These are phyloP conservation scores for Talaromyces sp. DNA, from an alignment of 2,329 filamentous ascomycete species.

Conservation along the genomic window DNA sequence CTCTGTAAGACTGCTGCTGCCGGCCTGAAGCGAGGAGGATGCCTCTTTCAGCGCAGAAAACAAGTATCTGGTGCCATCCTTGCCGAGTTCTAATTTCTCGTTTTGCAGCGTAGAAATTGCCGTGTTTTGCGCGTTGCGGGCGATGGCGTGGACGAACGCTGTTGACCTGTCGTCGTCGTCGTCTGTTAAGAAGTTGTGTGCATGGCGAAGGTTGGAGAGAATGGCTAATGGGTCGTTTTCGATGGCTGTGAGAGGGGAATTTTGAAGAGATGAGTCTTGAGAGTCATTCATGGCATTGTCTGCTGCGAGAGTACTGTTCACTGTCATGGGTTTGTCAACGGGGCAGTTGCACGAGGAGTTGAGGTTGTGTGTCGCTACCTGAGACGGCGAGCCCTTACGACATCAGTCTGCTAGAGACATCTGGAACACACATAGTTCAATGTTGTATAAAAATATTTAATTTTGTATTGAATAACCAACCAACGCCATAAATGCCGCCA, in stretches of 20 bases:
- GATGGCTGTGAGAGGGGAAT: conserved; percentile 36
- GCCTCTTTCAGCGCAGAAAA: conserved; percentile 22
- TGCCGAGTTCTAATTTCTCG: conserved; percentile 32
- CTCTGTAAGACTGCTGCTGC: conserved; percentile 3
- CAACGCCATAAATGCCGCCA: not conserved
- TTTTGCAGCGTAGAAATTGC: conserved; percentile 14
- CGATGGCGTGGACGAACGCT: conserved; percentile 12
- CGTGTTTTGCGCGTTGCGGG: conserved; percentile 1
- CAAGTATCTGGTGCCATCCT: conserved; percentile 25
- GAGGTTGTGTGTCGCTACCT: not conserved
- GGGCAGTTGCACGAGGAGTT: not conserved
- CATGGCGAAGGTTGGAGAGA: conserved; percentile 10
- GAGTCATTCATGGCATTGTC: not conserved
- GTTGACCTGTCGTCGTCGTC: conserved; percentile 14
- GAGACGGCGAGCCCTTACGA: too few relatives aligned
- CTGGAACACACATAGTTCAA: not conserved
- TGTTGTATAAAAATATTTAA: not conserved
- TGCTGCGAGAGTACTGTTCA: not conserved
- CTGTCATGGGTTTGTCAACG: not conserved
- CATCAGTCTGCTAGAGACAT: not conserved
- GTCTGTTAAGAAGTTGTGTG: conserved; percentile 16
- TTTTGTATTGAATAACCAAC: not conserved
- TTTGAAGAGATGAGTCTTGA: conserved; percentile 22
- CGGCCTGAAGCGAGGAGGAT: not conserved
- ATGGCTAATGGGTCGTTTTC: conserved; percentile 20